These are phyloP conservation scores for Drechslerella dactyloides DNA, from an alignment of 2,329 filamentous ascomycete species.

Conservation along the genomic window DNA sequence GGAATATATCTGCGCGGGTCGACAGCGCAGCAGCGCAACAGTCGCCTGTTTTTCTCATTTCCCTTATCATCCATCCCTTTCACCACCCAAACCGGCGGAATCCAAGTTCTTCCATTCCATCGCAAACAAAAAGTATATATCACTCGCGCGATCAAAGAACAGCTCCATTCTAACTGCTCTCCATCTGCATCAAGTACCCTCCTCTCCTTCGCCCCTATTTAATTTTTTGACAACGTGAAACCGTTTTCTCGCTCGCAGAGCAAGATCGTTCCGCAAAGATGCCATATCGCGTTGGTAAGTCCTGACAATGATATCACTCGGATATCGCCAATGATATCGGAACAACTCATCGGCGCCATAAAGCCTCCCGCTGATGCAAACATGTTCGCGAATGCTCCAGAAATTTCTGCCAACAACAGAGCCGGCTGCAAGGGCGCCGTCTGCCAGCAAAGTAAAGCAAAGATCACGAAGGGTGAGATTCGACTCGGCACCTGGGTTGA, in stretches of 20 bases:
- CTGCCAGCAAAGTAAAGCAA: slow-evolving; percentile 21
- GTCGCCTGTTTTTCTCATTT: background rate
- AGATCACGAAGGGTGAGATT: slow-evolving; percentile 50
- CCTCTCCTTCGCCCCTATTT: background rate
- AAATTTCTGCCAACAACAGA: slow-evolving; percentile 28
- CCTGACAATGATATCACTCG: slow-evolving; percentile 33
- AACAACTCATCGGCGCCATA: slow-evolving; percentile 20
- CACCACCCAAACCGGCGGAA: background rate
- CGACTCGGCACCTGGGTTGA: slow-evolving; percentile 50
- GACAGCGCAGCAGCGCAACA: background rate
- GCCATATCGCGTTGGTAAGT: slow-evolving; percentile 51
- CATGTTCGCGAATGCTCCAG: slow-evolving; percentile 9
- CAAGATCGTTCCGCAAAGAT: slow-evolving; percentile 23
- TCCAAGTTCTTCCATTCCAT: background rate
- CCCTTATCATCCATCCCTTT: slow-evolving; percentile 5
- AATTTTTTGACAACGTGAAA: slow-evolving; percentile 4
- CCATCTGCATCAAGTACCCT: background rate
- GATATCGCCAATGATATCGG: slow-evolving; percentile 19
- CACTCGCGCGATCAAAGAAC: background rate
- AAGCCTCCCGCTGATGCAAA: background rate
- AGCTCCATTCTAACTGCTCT: background rate
- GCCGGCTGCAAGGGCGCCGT: slow-evolving; percentile 35
- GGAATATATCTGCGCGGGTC: background rate
- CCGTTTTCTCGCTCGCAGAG: background rate
- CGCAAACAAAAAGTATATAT: background rate